A percentile compares a stretch with the other conserved stretches of the same genome.
Conservation (phyloP, 2,329 filamentous ascomycete species). For the Bipolaris cookei region DNA sequence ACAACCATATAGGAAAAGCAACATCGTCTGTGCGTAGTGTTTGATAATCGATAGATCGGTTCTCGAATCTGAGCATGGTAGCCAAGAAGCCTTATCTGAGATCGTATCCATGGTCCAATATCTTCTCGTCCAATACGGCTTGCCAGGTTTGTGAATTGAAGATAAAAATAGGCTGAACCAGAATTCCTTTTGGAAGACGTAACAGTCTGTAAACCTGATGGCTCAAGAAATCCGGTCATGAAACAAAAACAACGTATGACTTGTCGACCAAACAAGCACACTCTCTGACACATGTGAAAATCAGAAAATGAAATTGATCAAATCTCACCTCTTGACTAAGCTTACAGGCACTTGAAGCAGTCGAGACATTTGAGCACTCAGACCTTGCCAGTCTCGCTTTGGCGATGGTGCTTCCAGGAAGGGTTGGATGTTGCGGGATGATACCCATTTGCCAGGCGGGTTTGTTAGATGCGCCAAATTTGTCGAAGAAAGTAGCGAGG, state of each 20-base stretch:
- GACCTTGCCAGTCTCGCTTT: slow-evolving; percentile 6
- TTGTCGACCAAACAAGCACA: not conserved
- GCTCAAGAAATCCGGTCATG: not conserved
- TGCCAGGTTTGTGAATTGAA: too few relatives aligned
- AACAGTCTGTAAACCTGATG: not conserved
- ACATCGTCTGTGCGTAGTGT: too few relatives aligned
- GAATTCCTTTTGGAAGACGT: not conserved
- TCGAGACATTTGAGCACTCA: slow-evolving; percentile 13
- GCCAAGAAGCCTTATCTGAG: too few relatives aligned
- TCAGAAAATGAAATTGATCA: not conserved
- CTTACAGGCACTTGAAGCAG: not conserved
- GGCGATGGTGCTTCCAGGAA: not conserved
- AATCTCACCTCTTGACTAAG: slow-evolving; percentile 19
- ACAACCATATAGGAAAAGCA: too few relatives aligned
- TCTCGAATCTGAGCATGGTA: too few relatives aligned
- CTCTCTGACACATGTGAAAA: not conserved
- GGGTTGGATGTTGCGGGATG: not conserved
- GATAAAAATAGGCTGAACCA: too few relatives aligned
- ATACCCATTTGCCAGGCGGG: not conserved
- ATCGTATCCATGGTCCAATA: not conserved
- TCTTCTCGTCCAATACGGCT: too few relatives aligned
- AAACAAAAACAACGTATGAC: not conserved
- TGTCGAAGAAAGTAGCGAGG: not conserved
- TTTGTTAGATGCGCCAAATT: not conserved
- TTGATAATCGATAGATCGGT: too few relatives aligned